Evolutionary conservation across 768 basidiomycete genomes (phyloP).

Genomic region (Paxillus rubicundulus): DNA sequence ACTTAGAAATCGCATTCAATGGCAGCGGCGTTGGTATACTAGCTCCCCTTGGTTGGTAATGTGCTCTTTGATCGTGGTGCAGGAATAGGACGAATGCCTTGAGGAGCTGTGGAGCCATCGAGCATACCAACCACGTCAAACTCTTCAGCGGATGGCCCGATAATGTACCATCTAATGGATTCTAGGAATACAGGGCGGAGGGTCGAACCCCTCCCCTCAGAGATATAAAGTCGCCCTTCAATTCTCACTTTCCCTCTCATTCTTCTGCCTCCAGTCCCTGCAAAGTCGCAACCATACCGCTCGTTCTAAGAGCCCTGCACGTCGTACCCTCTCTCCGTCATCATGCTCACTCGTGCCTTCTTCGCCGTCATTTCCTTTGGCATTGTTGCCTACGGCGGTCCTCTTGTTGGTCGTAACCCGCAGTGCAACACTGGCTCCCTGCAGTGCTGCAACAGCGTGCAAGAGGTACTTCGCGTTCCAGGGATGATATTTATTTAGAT

Average conservation of each 20-base stretch:
- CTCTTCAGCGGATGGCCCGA: neutral
- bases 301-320: conserved; percentile 18
- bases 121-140: neutral
- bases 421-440: conserved; percentile 18
- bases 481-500: neutral
- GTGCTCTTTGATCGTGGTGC: too few species aligned
- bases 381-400: conserved; percentile 16
- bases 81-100: too few species aligned
- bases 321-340: neutral
- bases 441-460: conserved; percentile 21
- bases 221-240: conserved; percentile 19
- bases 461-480: conserved; percentile 14
- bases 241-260: conserved; percentile 6
- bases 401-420: conserved; percentile 24
- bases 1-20: too few species aligned
- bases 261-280: conserved; percentile 3
- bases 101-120: neutral
- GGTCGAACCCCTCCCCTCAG: neutral
- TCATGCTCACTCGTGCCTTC: conserved; percentile 13
- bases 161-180: neutral
- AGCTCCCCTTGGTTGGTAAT: too few species aligned
- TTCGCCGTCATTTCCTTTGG: conserved; percentile 19
- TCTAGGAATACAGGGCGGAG: conserved; percentile 8
- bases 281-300: conserved; percentile 17
- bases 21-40: too few species aligned